Percentiles rank a stretch among this genome's conserved stretches.
Conservation (phyloP, 106 monocot genomes). For the Allium cepa region DNA sequence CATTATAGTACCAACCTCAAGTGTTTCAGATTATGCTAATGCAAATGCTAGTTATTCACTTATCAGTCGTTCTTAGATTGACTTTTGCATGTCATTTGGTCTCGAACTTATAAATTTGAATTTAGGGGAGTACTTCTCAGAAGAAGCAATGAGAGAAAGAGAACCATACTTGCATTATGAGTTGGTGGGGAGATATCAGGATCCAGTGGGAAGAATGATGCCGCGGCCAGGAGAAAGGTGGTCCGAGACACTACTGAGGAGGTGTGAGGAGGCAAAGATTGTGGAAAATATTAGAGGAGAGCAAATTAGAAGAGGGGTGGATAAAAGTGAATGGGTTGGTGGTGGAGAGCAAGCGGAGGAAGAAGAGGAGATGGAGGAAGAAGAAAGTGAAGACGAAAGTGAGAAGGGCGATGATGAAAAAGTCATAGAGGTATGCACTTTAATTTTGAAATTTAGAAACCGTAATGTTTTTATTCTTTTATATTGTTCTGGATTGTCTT, state of each 20-base stretch:
- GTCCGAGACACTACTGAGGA: slow-evolving; percentile 89
- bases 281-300: slow-evolving; percentile 71
- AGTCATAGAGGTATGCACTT: slow-evolving; percentile 4
- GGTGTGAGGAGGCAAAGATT: slow-evolving; percentile 64
- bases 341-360: slow-evolving; percentile 14
- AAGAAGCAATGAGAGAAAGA: slow-evolving; percentile 89
- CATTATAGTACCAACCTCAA: too few species aligned
- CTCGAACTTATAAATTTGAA: too few species aligned
- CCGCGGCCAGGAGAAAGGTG: slow-evolving; percentile 80
- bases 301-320: slow-evolving; percentile 70
- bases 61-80: too few species aligned
- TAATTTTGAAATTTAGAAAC: neutral
- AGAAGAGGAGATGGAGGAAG: slow-evolving; percentile 43
- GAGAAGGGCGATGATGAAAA: slow-evolving; percentile 25
- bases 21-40: too few species aligned
- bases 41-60: too few species aligned
- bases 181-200: slow-evolving; percentile 81
- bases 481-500: too few species aligned
- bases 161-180: slow-evolving; percentile 91
- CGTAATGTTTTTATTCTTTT: too few species aligned
- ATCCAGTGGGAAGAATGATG: slow-evolving; percentile 55
- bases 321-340: slow-evolving; percentile 73
- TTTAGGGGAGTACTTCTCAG: slow-evolving; percentile 79
- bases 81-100: too few species aligned
- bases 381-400: slow-evolving; percentile 53